A percentile compares a stretch with the other conserved stretches of the same genome.
These are phyloP conservation scores for Alternaria brassicae DNA, from an alignment of 2,329 filamentous ascomycete species.

Conservation along the genomic window DNA sequence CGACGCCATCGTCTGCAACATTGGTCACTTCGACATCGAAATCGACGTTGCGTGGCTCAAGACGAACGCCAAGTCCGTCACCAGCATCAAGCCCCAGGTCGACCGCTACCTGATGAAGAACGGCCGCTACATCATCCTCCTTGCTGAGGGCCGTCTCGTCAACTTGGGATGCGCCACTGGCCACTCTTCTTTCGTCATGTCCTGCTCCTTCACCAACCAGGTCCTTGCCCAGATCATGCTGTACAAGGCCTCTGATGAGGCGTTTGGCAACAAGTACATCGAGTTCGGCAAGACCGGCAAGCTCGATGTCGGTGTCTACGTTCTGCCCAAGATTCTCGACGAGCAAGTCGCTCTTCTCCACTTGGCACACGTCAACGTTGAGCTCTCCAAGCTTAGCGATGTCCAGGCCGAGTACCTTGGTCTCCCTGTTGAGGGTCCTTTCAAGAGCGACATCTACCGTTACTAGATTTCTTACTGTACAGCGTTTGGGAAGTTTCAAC, in stretches of 20 bases:
- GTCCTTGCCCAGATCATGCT: slow-evolving; percentile 99
- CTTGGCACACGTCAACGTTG: slow-evolving; percentile 89
- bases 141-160: slow-evolving; percentile 97
- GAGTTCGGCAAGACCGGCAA: slow-evolving; percentile 94
- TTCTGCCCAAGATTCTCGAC: slow-evolving; percentile 97
- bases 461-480: slow-evolving; percentile 49
- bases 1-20: slow-evolving; percentile 99
- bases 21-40: slow-evolving; percentile 99
- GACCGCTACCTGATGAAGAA: slow-evolving; percentile 95
- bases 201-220: slow-evolving; percentile 99
- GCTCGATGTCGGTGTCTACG: slow-evolving; percentile 91
- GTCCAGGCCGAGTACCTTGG: slow-evolving; percentile 96
- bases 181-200: slow-evolving; percentile 99
- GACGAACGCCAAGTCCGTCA: slow-evolving; percentile 88
- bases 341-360: slow-evolving; percentile 98
- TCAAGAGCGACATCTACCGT: slow-evolving; percentile 88
- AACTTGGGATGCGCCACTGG: slow-evolving; percentile 99
- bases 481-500: slow-evolving; percentile 56
- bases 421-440: slow-evolving; percentile 84
- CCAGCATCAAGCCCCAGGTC: slow-evolving; percentile 99
- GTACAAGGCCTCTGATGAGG: slow-evolving; percentile 88
- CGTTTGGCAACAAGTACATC: slow-evolving; percentile 90
- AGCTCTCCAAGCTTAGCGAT: slow-evolving; percentile 83
- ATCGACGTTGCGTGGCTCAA: slow-evolving; percentile 99
- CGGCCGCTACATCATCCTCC: slow-evolving; percentile 96